Conservation (phyloP, 306 rosid genomes). For the Abrus pulchellus region DNA sequence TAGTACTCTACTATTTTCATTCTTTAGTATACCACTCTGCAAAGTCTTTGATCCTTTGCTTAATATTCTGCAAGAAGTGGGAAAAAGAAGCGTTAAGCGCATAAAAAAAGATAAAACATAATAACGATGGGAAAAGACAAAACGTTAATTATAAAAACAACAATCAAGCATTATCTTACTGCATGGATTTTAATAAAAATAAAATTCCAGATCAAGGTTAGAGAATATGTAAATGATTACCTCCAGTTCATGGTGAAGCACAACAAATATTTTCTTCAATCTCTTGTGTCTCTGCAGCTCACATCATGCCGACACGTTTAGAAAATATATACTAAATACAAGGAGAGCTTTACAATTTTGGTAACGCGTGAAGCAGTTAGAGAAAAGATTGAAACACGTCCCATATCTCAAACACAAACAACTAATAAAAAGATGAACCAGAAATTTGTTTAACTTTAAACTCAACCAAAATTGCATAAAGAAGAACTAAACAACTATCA, state of each 20-base stretch:
- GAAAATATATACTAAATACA: conserved; percentile 20
- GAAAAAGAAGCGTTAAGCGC: conserved; percentile 31
- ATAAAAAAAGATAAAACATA: conserved; percentile 8
- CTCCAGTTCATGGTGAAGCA: conserved; percentile 85
- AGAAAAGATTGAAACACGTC: not conserved
- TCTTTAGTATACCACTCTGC: conserved; percentile 56
- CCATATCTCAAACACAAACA: conserved; percentile 28
- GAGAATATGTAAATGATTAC: conserved; percentile 55
- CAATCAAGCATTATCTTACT: too few relatives aligned
- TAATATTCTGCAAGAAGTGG: conserved; percentile 69
- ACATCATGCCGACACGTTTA: conserved; percentile 36
- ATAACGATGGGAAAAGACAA: not conserved
- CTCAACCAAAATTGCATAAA: conserved; percentile 24
- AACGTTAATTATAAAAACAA: not conserved
- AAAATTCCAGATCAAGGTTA: conserved; percentile 23
- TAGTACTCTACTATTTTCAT: conserved; percentile 44
- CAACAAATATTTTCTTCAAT: conserved; percentile 87
- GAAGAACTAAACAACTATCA: not conserved
- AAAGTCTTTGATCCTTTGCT: conserved; percentile 78
- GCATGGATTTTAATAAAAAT: not conserved
- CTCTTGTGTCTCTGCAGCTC: conserved; percentile 89
- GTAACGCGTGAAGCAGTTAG: conserved; percentile 19
- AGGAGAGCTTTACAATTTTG: conserved; percentile 20
- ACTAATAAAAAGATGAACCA: conserved; percentile 7
- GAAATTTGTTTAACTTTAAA: conserved; percentile 30